Conservation (phyloP, 805 yeast species). For the Ogataea degrootiae region DNA sequence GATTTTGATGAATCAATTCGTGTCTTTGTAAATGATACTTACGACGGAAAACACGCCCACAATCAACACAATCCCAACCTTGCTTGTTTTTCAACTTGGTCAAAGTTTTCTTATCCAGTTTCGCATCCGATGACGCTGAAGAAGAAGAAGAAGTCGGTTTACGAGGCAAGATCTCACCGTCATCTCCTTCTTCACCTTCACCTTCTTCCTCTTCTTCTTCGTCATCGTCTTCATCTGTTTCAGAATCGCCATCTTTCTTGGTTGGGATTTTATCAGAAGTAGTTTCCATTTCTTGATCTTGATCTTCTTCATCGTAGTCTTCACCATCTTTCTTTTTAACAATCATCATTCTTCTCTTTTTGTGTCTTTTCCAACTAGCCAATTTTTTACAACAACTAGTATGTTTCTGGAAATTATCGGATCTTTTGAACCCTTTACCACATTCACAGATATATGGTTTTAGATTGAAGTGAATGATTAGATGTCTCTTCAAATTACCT, state of each 20-base stretch:
- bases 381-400: conserved; percentile 14
- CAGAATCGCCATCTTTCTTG: no score
- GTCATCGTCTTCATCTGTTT: neutral
- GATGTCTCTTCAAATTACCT: conserved; percentile 22
- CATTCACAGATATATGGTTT: conserved; percentile 22
- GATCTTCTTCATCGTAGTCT: neutral
- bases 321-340: neutral
- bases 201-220: conserved; percentile 3
- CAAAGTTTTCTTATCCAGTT: neutral
- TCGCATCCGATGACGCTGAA: neutral
- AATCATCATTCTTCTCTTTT: neutral
- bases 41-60: conserved; percentile 15
- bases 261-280: no score
- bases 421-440: conserved; percentile 22
- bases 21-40: conserved; percentile 21
- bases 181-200: neutral
- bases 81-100: conserved; percentile 1
- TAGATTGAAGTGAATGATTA: conserved; percentile 21
- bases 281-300: neutral
- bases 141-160: no score
- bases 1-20: conserved; percentile 13
- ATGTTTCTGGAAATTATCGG: conserved; percentile 23
- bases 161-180: neutral
- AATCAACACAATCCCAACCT: conserved; percentile 11
- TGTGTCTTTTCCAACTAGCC: conserved; percentile 1